Percentiles rank a stretch among this genome's conserved stretches.
Evolutionary conservation across 345 rosid genomes (phyloP).

Genomic region (Balakata baccata): DNA sequence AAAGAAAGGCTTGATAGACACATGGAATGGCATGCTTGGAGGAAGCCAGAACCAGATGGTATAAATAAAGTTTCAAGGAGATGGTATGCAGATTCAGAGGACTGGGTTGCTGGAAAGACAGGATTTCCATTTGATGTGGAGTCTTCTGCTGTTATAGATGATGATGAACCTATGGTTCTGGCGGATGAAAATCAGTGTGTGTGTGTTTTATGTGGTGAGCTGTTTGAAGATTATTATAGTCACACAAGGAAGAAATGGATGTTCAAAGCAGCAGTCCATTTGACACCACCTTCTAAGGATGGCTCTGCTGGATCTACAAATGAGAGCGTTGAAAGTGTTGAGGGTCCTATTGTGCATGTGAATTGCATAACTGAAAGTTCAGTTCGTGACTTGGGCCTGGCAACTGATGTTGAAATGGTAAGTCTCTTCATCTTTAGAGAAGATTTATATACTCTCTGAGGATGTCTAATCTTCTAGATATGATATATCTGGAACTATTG

Average conservation of each 20-base stretch:
- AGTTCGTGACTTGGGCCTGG: conserved; percentile 48
- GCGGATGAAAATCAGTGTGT: conserved; percentile 84
- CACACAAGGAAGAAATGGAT: conserved; percentile 62
- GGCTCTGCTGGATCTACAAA: conserved; percentile 19
- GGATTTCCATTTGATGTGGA: conserved; percentile 41
- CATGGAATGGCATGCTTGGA: conserved; percentile 69
- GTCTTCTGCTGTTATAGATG: conserved; percentile 25
- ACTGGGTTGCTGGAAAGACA: conserved; percentile 60
- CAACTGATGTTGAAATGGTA: conserved; percentile 58
- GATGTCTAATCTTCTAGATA: neutral
- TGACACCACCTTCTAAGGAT: conserved; percentile 36
- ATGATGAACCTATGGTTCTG: conserved; percentile 49
- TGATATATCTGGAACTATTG: neutral
- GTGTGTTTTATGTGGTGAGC: conserved; percentile 81
- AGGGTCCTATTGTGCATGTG: conserved; percentile 64
- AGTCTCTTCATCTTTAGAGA: conserved; percentile 6
- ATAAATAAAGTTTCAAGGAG: conserved; percentile 39
- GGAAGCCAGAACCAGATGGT: conserved; percentile 35
- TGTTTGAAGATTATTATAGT: conserved; percentile 80
- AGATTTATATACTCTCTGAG: neutral
- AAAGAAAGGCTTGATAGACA: conserved; percentile 66
- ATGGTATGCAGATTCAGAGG: conserved; percentile 63
- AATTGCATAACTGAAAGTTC: conserved; percentile 54
- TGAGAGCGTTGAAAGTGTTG: conserved; percentile 31
- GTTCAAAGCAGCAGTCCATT: conserved; percentile 69